Evolutionary conservation across 148 eudicot species (phyloP).

Genomic region (Heliosperma pusillum): DNA sequence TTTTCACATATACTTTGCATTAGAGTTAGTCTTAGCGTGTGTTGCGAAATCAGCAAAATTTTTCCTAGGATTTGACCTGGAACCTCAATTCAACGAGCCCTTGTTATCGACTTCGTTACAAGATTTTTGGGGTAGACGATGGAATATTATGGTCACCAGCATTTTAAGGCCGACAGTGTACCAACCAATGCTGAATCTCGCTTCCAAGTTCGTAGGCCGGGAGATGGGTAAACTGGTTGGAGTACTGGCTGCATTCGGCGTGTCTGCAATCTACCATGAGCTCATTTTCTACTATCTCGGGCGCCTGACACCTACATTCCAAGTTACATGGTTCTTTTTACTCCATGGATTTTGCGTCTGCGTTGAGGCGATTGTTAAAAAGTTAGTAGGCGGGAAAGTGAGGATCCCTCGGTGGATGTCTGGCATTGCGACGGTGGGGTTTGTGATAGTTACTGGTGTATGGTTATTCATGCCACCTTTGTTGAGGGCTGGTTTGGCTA

Average conservation of each 20-base stretch:
- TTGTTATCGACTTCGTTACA: conserved; percentile 47
- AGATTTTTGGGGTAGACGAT: conserved; percentile 55
- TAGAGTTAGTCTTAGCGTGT: conserved; percentile 34
- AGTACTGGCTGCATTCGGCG: conserved; percentile 27
- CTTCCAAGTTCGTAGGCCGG: conserved; percentile 21
- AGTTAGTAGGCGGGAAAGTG: conserved; percentile 9
- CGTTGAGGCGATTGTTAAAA: conserved; percentile 37
- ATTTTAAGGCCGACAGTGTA: conserved; percentile 42
- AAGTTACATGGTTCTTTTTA: conserved; percentile 41
- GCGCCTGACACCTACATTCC: conserved; percentile 34
- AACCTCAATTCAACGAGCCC: conserved; percentile 50
- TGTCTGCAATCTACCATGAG: conserved; percentile 51
- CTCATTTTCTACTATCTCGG: conserved; percentile 40
- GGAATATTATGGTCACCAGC: conserved; percentile 50
- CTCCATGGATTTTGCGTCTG: conserved; percentile 42
- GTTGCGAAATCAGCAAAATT: conserved; percentile 25
- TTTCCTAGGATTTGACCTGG: conserved; percentile 33
- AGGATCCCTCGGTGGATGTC: conserved; percentile 33
- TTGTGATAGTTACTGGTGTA: conserved; percentile 38
- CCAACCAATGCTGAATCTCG: conserved; percentile 25
- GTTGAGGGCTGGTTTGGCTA: conserved; percentile 29
- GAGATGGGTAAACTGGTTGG: conserved; percentile 20
- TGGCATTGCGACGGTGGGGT: conserved; percentile 25
- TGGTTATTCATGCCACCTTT: conserved; percentile 56
- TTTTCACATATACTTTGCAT: conserved; percentile 36